Evolutionary conservation across 192 early-diverging fungal genomes (phyloP), one percentile per base, ranked within the genome.

Genomic region (Entomortierella beljakovae): DNA sequence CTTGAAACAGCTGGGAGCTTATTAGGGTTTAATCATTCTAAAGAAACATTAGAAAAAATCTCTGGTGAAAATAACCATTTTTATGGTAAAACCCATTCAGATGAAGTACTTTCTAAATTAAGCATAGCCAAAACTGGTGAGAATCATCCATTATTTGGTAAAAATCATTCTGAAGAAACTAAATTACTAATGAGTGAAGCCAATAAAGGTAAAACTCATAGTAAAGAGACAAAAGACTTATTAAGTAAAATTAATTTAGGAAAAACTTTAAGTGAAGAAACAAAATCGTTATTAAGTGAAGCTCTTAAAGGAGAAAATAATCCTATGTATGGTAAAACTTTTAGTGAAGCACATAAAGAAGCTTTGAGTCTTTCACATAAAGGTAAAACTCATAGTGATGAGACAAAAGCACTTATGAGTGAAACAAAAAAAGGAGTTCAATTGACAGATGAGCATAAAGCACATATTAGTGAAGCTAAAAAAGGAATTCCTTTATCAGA

Each of bases 81-180:
- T n/a, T n/a, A n/a, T n/a, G n/a, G n/a, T n/a, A n/a, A n/a, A n/a
- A n/a, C n/a, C n/a, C n/a, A n/a, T n/a, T n/a, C n/a, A n/a, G n/a
- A n/a, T n/a, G n/a, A n/a, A n/a, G n/a, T n/a, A n/a, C n/a, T n/a
- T n/a, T n/a, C n/a, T n/a, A n/a, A n/a, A n/a, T n/a, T n/a, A n/a
- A n/a, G n/a, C n/a, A n/a, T n/a, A n/a, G n/a, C n/a, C n/a, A n/a
- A 38, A 43, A 23, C 42, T 43, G 42, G 42, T 43, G 42, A 43
- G 18, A 43, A 43, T 43, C 42, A 43, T 43, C 18, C 8, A 11
- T 43, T 43, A 11, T 62, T 32, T 62, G 61, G 43, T 2, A 62
- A 50, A 62, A 28, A 42, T 50, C 61, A 33, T 62, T 32, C 31
- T n/a, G 7, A 37, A 46, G 59, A 61, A 5, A 43, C 59, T 43